Conservation (phyloP, 2,329 filamentous ascomycete genomes). For the Sclerotinia spermophila region DNA sequence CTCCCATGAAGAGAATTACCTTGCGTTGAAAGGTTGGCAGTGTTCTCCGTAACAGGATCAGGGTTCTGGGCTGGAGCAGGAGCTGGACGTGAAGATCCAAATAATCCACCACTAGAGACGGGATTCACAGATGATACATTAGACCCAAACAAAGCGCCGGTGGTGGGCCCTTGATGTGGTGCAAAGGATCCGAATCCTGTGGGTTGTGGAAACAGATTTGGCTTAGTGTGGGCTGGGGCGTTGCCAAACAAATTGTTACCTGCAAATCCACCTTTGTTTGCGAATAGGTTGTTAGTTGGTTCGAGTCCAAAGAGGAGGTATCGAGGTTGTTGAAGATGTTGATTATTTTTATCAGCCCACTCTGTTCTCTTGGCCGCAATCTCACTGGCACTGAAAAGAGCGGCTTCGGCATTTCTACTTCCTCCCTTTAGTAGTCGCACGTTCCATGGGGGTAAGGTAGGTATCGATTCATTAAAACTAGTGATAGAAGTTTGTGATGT, state of each 20-base stretch:
- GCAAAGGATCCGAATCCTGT: neutral
- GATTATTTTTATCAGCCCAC: slow-evolving; percentile 23
- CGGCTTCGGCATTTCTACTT: slow-evolving; percentile 22
- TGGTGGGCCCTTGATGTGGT: neutral
- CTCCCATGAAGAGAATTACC: neutral
- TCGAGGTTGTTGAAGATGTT: slow-evolving; percentile 35
- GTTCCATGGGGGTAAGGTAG: slow-evolving; percentile 46
- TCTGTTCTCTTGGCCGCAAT: slow-evolving; percentile 40
- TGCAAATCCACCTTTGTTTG: neutral
- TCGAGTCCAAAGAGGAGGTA: slow-evolving; percentile 9
- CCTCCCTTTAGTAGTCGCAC: slow-evolving; percentile 40
- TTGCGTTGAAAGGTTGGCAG: neutral
- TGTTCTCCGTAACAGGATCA: neutral
- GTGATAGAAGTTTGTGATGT: slow-evolving; percentile 50
- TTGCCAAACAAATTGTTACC: neutral
- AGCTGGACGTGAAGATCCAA: neutral
- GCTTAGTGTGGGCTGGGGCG: neutral
- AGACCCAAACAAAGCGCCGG: neutral
- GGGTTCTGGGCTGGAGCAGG: neutral
- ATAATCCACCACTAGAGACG: neutral
- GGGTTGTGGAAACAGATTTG: neutral
- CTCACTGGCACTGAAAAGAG: slow-evolving; percentile 29
- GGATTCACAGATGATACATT: neutral
- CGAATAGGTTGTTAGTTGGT: neutral
- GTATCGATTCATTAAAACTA: slow-evolving; percentile 47